Conservation (phyloP, 192 early-diverging fungal genomes). For the Podila epigama region DNA sequence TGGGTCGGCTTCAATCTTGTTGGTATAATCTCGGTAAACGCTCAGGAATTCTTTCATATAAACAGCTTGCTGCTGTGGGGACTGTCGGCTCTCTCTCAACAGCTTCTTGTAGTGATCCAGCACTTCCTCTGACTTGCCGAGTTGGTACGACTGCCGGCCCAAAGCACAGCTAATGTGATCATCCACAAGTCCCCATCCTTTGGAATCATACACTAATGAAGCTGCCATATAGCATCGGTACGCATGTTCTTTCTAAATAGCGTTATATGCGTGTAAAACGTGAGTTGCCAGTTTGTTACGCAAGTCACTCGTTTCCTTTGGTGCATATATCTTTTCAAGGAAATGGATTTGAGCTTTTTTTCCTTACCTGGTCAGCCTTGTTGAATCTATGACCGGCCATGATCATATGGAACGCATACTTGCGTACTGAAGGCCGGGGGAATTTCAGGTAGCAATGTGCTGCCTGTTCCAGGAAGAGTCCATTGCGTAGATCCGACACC, state of each 20-base stretch:
- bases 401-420: slow-evolving; percentile 90
- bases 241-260: slow-evolving; percentile 72
- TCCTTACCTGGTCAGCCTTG: slow-evolving; percentile 75
- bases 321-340: not conserved
- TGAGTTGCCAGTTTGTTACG: not conserved
- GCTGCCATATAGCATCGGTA: slow-evolving; percentile 78
- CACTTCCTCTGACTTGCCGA: slow-evolving; percentile 77
- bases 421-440: slow-evolving; percentile 76
- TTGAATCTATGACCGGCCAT: slow-evolving; percentile 86
- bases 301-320: not conserved
- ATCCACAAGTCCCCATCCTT: slow-evolving; percentile 80
- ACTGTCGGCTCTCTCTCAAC: slow-evolving; percentile 71
- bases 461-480: slow-evolving; percentile 89
- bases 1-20: slow-evolving; percentile 54
- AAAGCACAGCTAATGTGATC: slow-evolving; percentile 91
- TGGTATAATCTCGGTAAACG: slow-evolving; percentile 71
- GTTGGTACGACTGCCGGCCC: slow-evolving; percentile 80
- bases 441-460: slow-evolving; percentile 78
- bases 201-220: slow-evolving; percentile 61
- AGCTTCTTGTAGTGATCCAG: slow-evolving; percentile 82
- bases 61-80: slow-evolving; percentile 65
- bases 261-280: not conserved
- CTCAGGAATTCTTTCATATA: slow-evolving; percentile 82
- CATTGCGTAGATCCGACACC: slow-evolving; percentile 80
- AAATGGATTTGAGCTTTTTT: not conserved